These are phyloP conservation scores for Nicotiana obtusifolia DNA, from an alignment of 257 asterid species.

Conservation along the genomic window DNA sequence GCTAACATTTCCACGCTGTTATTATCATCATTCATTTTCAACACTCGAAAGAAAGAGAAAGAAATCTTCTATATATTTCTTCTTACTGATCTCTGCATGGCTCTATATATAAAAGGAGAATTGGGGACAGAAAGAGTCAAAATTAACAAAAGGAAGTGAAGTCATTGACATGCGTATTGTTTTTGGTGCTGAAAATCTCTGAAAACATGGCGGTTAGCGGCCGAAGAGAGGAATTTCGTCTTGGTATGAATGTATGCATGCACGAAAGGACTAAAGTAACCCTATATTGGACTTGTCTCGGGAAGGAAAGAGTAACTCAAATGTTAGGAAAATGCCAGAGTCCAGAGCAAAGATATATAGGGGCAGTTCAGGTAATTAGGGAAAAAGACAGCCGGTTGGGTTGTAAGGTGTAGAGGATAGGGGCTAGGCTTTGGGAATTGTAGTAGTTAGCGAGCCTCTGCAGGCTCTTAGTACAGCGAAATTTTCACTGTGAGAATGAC, in stretches of 20 bases:
- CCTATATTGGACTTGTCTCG: conserved; percentile 46
- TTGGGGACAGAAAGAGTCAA: neutral
- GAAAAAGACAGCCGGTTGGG: conserved; percentile 52
- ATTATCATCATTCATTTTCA: conserved; percentile 34
- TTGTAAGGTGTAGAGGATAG: conserved; percentile 45
- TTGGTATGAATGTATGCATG: conserved; percentile 24
- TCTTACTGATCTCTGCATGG: neutral
- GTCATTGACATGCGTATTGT: conserved; percentile 74
- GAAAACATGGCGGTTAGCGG: conserved; percentile 86
- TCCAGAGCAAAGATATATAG: conserved; percentile 13
- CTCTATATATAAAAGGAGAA: neutral
- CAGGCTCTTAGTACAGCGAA: neutral
- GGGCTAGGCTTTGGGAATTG: conserved; percentile 84
- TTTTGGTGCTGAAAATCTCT: conserved; percentile 73
- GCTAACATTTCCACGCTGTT: conserved; percentile 9
- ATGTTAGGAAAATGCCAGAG: conserved; percentile 7
- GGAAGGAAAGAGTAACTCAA: conserved; percentile 49
- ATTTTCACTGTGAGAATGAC: too few species aligned
- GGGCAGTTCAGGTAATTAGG: conserved; percentile 41
- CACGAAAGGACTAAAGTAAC: conserved; percentile 44
- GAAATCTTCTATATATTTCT: neutral
- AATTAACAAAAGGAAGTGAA: neutral
- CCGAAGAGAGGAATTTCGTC: conserved; percentile 31
- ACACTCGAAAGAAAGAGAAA: conserved; percentile 17
- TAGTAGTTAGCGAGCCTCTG: conserved; percentile 17